Base-by-base conservation (phyloP, 306 rosid genomes). In the Trifolium dubium region DNA sequence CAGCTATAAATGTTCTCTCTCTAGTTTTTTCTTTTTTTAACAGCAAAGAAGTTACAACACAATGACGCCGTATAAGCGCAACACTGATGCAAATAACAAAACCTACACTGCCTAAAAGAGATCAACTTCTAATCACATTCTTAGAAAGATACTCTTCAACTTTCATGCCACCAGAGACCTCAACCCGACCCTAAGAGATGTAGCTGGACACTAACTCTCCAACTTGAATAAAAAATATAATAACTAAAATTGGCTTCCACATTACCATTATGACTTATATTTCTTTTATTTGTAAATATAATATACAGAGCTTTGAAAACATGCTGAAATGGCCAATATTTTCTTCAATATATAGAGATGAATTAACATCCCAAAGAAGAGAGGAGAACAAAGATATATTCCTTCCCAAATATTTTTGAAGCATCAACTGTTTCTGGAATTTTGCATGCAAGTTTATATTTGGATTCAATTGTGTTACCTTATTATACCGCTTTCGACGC, bases 401-500 rank as follows among this genome's bases (percentile, higher is more conserved):
- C 68, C 62, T 78, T 79, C 19, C 44, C 65, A 54, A 18, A 34
- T 30, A 72, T 94, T 18, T 86, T 87, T n/a, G 89, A 83, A 73
- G 91, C 90, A 19, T 88, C 98, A 5, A 89, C 96, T 8, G 76
- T 88, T 23, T 94, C 95, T 2, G 98, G 95, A n/a, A 85, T 94
- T 76, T 63, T 94, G 47, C 98, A 94, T 68, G 96, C 98, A 11
- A 88, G 96, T 75, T 14, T 94, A 41, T 89, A 88, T 69, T 79
- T 91, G 60, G 97, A 94, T 44, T 82, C 87, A 40, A 23, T 94
- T 53, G 69, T 94, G 71, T 32, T 94, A 44, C 98, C 98, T 39
- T 94, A 89, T 43, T 91, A 91, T 37, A 91, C 98, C 28, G 98
- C 96, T 19, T 68, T 81, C 51, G 96, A 94, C 67, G 98, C 97